Evolutionary conservation across 2,329 filamentous ascomycete species (phyloP), one percentile per base, ranked within the genome.

Genomic region (Fusarium haematococcum): DNA sequence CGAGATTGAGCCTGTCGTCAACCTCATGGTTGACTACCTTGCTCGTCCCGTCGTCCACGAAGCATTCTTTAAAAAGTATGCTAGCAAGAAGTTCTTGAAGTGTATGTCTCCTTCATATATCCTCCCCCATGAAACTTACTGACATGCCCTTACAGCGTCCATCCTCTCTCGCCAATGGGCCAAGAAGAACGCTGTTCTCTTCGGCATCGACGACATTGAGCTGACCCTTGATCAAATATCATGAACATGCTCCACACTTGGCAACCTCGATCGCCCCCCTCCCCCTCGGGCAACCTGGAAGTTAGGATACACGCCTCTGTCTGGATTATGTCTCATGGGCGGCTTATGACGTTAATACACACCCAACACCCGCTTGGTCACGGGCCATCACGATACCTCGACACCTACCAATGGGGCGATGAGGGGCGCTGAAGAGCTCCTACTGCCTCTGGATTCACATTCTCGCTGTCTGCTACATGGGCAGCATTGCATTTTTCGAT

Each of bases 21-120:
- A 93, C 79, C 89, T 98, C 70, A 98, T 99, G 95, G 91, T 99
- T 71, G 95, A 99, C 83, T 99, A 99, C 82, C 92, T 99, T 43
- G 93, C 94, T 68, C 92, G 94, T 14, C 97, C 96, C 30, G 94
- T 98, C 63, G 90, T 92, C 50, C 97, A 99, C 81, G 96, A 98
- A 83, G 97, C 97, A 41, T 98, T 99, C 88, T 98, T 98, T 89
- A 98, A 97, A 90, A 99, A 99, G 85, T 99, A 99, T 83, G 97
- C 97, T 66, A 97, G 95, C 90, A 99, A 98, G 89, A 98, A 98
- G 86, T 99, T 98, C 86, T 87, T 98, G 79, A 99, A 99, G 88
- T 95, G 96, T 98, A 91, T 85, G 89, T 78, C n/a, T 67, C 25
- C 32, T 33, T 20, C 18, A 32, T 9, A 5, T n/a, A 6, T 14